phyloP scores from a whole-genome alignment of 371 early-diverging fungal species.

The Fennellomyces sp. region DNA sequence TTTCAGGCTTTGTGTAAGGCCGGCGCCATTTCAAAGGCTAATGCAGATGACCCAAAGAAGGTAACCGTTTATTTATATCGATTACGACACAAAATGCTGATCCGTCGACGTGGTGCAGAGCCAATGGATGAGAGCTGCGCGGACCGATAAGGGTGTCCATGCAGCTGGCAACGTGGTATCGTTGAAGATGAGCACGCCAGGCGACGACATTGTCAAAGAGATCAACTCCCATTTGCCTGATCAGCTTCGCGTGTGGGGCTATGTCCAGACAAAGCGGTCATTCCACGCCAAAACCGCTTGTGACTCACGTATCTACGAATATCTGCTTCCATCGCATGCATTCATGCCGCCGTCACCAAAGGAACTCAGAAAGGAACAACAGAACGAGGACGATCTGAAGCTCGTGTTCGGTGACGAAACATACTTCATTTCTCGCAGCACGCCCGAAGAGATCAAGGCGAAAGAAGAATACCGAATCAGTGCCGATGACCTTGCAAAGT shows the following conservation, averaged over 20 bases:
- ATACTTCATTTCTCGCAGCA: constrained; percentile 31
- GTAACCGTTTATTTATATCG: constrained; percentile 29
- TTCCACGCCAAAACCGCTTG: constrained; percentile 95
- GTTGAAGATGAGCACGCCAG: constrained; percentile 79
- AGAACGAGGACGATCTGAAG: constrained; percentile 20
- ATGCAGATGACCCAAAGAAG: constrained; percentile 79
- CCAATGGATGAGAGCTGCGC: constrained; percentile 85
- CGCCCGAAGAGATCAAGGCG: constrained; percentile 56
- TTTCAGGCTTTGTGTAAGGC: constrained; percentile 77
- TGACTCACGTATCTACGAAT: constrained; percentile 97
- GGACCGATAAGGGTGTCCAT: constrained; percentile 99
- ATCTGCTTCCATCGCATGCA: constrained; percentile 95
- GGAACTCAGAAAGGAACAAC: constrained; percentile 22
- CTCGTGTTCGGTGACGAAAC: constrained; percentile 27
- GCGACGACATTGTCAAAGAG: constrained; percentile 63
- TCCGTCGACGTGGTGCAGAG: background rate
- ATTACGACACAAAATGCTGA: too few relatives aligned
- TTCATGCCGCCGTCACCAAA: constrained; percentile 55
- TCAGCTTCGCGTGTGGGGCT: constrained; percentile 88
- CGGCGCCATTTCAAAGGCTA: constrained; percentile 80
- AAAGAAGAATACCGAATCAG: constrained; percentile 68
- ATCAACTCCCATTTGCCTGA: constrained; percentile 79
- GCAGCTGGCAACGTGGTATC: constrained; percentile 97
- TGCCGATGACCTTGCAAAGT: constrained; percentile 58
- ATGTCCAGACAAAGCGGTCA: constrained; percentile 69